Conservation (phyloP, 148 eudicot genomes). For the Polygonum aviculare region DNA sequence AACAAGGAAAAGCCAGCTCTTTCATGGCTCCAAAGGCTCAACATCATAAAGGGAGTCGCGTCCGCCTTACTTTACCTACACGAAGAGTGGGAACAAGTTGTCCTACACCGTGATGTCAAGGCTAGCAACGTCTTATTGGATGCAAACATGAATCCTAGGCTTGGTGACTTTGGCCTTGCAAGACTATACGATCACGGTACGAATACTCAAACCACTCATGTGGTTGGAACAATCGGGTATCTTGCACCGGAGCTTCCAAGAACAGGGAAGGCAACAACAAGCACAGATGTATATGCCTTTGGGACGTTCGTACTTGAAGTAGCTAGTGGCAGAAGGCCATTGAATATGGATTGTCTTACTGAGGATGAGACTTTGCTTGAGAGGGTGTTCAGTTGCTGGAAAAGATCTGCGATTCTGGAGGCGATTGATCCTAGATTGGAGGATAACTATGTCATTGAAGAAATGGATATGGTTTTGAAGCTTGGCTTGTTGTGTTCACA, state of each 20-base stretch:
- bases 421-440: constrained; percentile 18
- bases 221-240: constrained; percentile 23
- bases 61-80: constrained; percentile 21
- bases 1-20: constrained; percentile 1
- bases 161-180: constrained; percentile 29
- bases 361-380: constrained; percentile 16
- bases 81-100: constrained; percentile 19
- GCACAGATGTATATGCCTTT: constrained; percentile 21
- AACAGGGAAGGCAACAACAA: constrained; percentile 14
- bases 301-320: constrained; percentile 19
- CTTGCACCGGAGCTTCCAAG: constrained; percentile 20
- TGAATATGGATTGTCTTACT: not conserved
- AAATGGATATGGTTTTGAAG: constrained; percentile 19
- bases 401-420: constrained; percentile 13
- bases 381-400: constrained; percentile 16
- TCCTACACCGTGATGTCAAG: constrained; percentile 19
- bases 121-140: constrained; percentile 16
- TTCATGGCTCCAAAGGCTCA: constrained; percentile 14
- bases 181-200: constrained; percentile 18
- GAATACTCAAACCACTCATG: constrained; percentile 14
- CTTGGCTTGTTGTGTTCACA: constrained; percentile 21
- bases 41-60: constrained; percentile 22
- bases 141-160: constrained; percentile 16
- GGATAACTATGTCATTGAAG: not conserved
- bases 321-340: constrained; percentile 15